Conservation (phyloP, 2,329 filamentous ascomycete genomes). For the Penicillium janthinellum region DNA sequence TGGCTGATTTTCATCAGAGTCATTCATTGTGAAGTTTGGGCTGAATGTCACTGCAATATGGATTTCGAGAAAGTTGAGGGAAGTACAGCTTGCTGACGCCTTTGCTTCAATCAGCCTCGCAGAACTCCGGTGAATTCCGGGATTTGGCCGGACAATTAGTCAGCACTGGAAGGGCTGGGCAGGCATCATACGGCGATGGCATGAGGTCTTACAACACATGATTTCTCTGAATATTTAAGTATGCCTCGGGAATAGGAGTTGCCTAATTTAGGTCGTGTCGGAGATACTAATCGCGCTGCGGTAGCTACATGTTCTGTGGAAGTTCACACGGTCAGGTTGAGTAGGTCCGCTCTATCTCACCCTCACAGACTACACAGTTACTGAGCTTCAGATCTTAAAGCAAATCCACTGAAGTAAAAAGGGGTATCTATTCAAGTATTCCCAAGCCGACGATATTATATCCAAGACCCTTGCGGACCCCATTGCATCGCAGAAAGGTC, state of each 20-base stretch:
- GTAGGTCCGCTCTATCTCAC: no score
- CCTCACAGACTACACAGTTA: neutral
- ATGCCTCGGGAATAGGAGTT: no score
- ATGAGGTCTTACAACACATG: no score
- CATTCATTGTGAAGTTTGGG: neutral
- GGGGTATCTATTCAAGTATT: constrained; percentile 12
- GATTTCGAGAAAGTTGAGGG: neutral
- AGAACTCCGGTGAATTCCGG: constrained; percentile 19
- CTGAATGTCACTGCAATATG: neutral
- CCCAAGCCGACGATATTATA: neutral
- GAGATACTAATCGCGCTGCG: no score
- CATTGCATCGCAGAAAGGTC: neutral
- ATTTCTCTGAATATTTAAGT: no score
- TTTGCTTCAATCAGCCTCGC: constrained; percentile 6
- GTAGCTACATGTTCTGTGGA: no score
- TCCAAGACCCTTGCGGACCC: neutral
- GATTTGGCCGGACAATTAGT: constrained; percentile 5
- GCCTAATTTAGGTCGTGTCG: no score
- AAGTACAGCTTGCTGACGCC: neutral
- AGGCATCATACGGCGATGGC: no score
- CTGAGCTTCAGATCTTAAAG: neutral
- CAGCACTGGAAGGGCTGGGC: no score
- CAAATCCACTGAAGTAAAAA: neutral
- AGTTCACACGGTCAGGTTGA: no score
- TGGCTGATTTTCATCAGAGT: neutral